Evolutionary conservation across 805 yeast species (phyloP).

Genomic region (Kodamaea kakaduensis): DNA sequence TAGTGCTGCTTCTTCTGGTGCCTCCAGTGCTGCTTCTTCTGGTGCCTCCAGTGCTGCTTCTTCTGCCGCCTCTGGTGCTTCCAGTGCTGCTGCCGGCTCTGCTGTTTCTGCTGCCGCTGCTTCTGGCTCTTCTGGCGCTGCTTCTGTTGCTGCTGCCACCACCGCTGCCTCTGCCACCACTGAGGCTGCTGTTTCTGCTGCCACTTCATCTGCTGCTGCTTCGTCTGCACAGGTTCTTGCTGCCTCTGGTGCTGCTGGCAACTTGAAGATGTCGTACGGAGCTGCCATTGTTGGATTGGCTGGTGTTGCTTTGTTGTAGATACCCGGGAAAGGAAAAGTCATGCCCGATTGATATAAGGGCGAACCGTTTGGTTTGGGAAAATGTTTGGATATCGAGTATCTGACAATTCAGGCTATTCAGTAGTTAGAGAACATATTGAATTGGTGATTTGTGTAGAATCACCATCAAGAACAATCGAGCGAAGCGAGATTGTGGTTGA

Average conservation of each 20-base stretch:
- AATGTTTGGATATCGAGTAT: no score
- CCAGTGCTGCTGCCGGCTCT: conserved; percentile 9
- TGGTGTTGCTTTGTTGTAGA: conserved; percentile 20
- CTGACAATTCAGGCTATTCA: no score
- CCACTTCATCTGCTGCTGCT: conserved; percentile 3
- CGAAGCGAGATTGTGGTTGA: no score
- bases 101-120: conserved; percentile 5
- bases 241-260: conserved; percentile 16
- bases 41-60: conserved; percentile 4
- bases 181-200: conserved; percentile 6
- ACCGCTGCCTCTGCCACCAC: conserved; percentile 8
- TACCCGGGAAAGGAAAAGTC: no score
- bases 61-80: conserved; percentile 4
- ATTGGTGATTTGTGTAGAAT: no score
- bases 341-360: no score
- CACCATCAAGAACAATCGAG: no score
- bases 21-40: conserved; percentile 9
- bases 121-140: conserved; percentile 7
- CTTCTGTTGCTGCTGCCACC: conserved; percentile 11
- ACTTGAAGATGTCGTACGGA: conserved; percentile 19
- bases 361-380: no score
- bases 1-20: conserved; percentile 19
- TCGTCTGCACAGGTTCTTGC: conserved; percentile 9
- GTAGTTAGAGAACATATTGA: no score
- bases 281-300: conserved; percentile 24